Base-by-base conservation (phyloP, 2,329 filamentous ascomycete genomes). In the Apiospora sp. region DNA sequence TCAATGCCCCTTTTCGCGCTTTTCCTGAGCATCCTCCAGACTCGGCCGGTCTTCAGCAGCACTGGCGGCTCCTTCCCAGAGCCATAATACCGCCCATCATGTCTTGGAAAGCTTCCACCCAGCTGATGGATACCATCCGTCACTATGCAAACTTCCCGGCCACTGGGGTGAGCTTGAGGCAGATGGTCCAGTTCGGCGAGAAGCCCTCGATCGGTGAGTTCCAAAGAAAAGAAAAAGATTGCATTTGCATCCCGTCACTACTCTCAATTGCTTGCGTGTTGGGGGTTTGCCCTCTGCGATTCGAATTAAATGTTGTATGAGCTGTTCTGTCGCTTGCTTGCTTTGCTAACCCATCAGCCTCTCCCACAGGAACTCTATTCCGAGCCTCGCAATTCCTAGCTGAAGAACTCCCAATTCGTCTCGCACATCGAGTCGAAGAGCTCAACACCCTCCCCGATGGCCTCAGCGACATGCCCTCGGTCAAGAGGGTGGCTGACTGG, bases 161-260 rank as follows among this genome's bases (percentile, higher is more conserved):
- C 74, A 99, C 96, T 19, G 96, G 96, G 80, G 94, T 97, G 79
- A 98, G 95, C 82, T 88, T 99, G 84, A 91, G 96, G 83, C 96
- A 99, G 88, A 99, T 99, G 96, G 96, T 98, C 73, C 96, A 98
- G 84, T 98, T 98, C 83, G 96, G 96, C 81, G 95, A 98, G 86
- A 94, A 92, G 82, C 95, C 96, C 71, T 98, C 95, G 22, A 94
- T 92, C 78, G 94, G 94, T 96, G 87, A 80, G 89, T 83, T 22
- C 41, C 41, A 68, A 46, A 44, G 41, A 41, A 41, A 30, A 24
- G 10, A 12, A 34, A 14, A 27, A 10, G 12, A 16, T 16, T 34
- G 12, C 41, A 27, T 24, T 24, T 72, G 72, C 49, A 70, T 72
- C 12, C 61, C 69, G 46, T 71, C 68, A 30, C 69, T 74, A 70